Base-by-base conservation (phyloP, 352 stramenopile genomes). In the Phytopythium kandeliae region DNA sequence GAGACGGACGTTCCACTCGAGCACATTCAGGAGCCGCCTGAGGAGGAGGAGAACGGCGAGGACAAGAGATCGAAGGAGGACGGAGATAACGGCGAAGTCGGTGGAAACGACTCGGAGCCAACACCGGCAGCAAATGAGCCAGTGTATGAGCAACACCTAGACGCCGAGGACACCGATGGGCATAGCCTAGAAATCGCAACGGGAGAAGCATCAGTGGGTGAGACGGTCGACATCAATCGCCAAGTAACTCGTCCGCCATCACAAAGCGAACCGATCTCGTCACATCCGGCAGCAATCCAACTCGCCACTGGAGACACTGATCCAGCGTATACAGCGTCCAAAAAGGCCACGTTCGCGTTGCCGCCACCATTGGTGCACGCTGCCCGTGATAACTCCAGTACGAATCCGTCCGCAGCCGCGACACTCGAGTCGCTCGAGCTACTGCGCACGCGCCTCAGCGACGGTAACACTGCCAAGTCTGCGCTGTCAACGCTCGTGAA, bases 401-500 rank as follows among this genome's bases (percentile, higher is more conserved):
- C 28, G 9, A 49, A 49, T 25, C 43, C 43, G 4, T 28, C 19
- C 8, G 22, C 46, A 8, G 33, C 6, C 2, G 33, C 46, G 12
- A 30, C 46, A 16, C 11, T 75, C 8, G 61, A 76, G 31, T 75
- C 71, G 3, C 64, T 89, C 26, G 47, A 86, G 33, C 36, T 71
- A n/a, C 55, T 92, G 4, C 64, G 71, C 26, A 67, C 52, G 15
- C 58, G 58, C n/a, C 33, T 78, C 9, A 52, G 26, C 25, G 74
- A 88, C 51, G 54, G 76, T n/a, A 40, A 63, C 21, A 57, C 61
- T 16, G 72, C 74, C 42, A 92, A 92, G 53, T 72, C 65, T 0
- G 67, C 80, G 24, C 63, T 92, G 4, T 89, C 81, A 2, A 69
- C 63, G 2, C 72, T 92, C 26, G 76, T 89, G 9, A 89, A 93